Evolutionary conservation across 805 yeast species (phyloP).

Genomic region (Myxozyma neotropica): DNA sequence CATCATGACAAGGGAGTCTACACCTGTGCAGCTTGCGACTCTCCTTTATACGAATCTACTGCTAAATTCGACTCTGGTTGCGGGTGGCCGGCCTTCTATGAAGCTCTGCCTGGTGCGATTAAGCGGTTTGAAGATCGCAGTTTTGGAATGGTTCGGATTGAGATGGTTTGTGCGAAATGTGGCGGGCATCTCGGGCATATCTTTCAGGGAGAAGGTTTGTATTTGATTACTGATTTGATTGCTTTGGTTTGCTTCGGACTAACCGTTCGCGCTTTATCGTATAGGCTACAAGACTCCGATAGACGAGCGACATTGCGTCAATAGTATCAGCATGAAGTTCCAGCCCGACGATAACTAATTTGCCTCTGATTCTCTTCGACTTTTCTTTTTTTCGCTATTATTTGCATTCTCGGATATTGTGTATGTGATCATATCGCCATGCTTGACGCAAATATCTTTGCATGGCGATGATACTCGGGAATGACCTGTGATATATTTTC

Average conservation of each 20-base stretch:
- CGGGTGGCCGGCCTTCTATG: constrained; percentile 98
- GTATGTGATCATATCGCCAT: not conserved
- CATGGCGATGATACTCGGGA: no score
- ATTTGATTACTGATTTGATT: not conserved
- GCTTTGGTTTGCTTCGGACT: no score
- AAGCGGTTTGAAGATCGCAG: constrained; percentile 60
- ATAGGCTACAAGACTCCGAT: constrained; percentile 75
- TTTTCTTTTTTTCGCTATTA: not conserved
- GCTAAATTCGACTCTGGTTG: constrained; percentile 90
- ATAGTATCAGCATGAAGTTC: constrained; percentile 78
- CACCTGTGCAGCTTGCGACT: constrained; percentile 81
- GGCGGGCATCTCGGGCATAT: constrained; percentile 97
- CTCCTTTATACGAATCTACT: constrained; percentile 74
- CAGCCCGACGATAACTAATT: constrained; percentile 26
- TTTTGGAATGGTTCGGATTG: constrained; percentile 81
- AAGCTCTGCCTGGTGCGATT: constrained; percentile 82
- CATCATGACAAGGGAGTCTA: constrained; percentile 62
- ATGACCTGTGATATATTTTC: no score
- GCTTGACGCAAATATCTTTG: no score
- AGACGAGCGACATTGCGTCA: constrained; percentile 93
- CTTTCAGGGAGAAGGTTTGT: constrained; percentile 76
- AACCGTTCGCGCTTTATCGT: no score
- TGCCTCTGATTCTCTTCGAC: no score
- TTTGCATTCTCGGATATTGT: not conserved
- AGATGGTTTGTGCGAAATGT: constrained; percentile 84